These are phyloP conservation scores for Atalantia buxifolia DNA, from an alignment of 345 rosid genomes.

Conservation along the genomic window DNA sequence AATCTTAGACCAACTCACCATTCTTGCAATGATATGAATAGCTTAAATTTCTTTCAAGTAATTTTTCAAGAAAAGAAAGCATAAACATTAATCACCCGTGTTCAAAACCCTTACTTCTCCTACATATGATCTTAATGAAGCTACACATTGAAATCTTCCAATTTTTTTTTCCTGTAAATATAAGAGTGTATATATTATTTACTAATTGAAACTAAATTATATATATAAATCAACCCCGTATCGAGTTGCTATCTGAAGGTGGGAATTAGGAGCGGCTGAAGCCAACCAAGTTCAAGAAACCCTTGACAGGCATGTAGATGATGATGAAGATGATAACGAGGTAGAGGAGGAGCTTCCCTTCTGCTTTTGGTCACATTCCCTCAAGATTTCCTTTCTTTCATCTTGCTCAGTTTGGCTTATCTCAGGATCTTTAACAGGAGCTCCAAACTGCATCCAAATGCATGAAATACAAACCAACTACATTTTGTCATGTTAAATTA, in stretches of 20 bases:
- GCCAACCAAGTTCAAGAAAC: conserved; percentile 25
- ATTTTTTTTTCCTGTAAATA: not conserved
- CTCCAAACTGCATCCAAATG: conserved; percentile 19
- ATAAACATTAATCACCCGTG: not conserved
- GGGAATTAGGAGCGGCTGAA: conserved; percentile 16
- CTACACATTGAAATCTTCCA: not conserved
- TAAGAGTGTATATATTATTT: not conserved
- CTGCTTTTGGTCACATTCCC: conserved; percentile 14
- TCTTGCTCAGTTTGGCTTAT: not conserved
- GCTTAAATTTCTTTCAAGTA: not conserved
- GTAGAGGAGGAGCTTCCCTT: conserved; percentile 7
- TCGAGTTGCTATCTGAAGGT: conserved; percentile 16
- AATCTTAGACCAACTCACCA: no score
- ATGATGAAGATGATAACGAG: not conserved
- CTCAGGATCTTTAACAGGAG: conserved; percentile 15
- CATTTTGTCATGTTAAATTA: not conserved
- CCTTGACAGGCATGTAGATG: conserved; percentile 12
- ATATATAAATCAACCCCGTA: not conserved
- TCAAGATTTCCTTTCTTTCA: not conserved
- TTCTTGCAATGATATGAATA: not conserved
- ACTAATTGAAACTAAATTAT: not conserved
- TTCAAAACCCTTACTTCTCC: not conserved
- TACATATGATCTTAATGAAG: not conserved
- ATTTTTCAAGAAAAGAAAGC: not conserved
- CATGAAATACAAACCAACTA: not conserved